A percentile compares a stretch with the other conserved stretches of the same genome.
Conservation (phyloP, 768 basidiomycete species). For the Panaeolus papilionaceus region DNA sequence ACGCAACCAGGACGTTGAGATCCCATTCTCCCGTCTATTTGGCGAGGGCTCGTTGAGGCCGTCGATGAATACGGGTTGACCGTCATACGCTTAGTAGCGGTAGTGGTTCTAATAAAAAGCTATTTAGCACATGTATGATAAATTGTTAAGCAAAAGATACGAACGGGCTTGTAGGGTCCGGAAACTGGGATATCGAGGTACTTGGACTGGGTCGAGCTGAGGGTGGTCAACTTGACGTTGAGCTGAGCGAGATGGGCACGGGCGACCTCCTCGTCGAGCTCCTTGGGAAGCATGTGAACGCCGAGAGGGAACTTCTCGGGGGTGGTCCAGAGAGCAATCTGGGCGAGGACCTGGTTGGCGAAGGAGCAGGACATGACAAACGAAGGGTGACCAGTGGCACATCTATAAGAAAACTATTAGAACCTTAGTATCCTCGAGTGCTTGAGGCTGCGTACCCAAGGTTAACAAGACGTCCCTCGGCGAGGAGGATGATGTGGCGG, state of each 20-base stretch:
- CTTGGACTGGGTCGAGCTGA: conserved; percentile 74
- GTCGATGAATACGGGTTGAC: conserved; percentile 45
- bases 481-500: conserved; percentile 96
- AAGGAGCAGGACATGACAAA: conserved; percentile 99
- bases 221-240: conserved; percentile 91
- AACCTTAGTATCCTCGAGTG: not conserved
- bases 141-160: conserved; percentile 23
- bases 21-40: conserved; percentile 59
- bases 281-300: conserved; percentile 98
- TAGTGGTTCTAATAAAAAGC: conserved; percentile 40
- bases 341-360: conserved; percentile 97
- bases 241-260: conserved; percentile 92
- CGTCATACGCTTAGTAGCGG: conserved; percentile 49
- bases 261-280: conserved; percentile 98
- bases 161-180: conserved; percentile 69
- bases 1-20: conserved; percentile 67
- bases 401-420: conserved; percentile 48
- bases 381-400: conserved; percentile 98
- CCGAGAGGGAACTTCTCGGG: conserved; percentile 93
- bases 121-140: conserved; percentile 14
- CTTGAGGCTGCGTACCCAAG: conserved; percentile 68
- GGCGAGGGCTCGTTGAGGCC: conserved; percentile 86
- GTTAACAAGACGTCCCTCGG: conserved; percentile 99
- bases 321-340: conserved; percentile 97
- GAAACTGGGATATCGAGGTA: conserved; percentile 91